Evolutionary conservation across 495 filamentous ascomycete species (phyloP).

Genomic region (Haplographium delicatum): DNA sequence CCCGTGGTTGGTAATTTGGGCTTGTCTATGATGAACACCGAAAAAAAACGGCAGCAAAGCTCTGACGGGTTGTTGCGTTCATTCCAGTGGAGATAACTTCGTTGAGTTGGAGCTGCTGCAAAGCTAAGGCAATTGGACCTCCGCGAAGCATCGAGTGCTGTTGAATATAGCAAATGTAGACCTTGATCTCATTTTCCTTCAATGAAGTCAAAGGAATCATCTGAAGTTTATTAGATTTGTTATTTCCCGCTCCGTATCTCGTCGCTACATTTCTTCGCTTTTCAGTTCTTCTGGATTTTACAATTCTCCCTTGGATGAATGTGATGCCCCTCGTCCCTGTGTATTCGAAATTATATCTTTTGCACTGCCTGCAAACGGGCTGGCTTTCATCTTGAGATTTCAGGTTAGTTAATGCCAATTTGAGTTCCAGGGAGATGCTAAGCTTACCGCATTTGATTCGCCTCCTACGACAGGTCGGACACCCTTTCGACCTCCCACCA

Average conservation of each 20-base stretch:
- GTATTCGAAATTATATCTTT: conserved; percentile 6
- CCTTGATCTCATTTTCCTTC: not conserved
- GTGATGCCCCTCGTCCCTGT: not conserved
- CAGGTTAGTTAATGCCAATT: not conserved
- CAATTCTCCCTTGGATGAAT: not conserved
- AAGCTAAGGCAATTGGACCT: not conserved
- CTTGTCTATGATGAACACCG: not conserved
- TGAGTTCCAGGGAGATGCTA: not conserved
- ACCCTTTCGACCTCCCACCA: conserved; percentile 8
- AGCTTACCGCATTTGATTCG: conserved; percentile 8
- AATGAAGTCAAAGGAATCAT: not conserved
- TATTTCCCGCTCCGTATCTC: too few species aligned
- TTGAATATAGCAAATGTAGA: conserved; percentile 1
- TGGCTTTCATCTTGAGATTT: conserved; percentile 4
- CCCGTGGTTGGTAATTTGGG: not conserved
- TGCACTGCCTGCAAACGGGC: conserved; percentile 1
- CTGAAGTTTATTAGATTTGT: not conserved
- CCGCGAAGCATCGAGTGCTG: conserved; percentile 7
- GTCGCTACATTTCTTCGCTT: not conserved
- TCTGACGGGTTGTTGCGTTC: not conserved
- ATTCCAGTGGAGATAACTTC: not conserved
- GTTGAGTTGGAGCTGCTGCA: not conserved
- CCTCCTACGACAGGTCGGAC: conserved; percentile 3
- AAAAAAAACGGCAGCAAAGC: not conserved
- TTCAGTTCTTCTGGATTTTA: not conserved